phyloP scores from a whole-genome alignment of 2,329 filamentous ascomycete genomes.

The Aurifilum marmelostoma region DNA sequence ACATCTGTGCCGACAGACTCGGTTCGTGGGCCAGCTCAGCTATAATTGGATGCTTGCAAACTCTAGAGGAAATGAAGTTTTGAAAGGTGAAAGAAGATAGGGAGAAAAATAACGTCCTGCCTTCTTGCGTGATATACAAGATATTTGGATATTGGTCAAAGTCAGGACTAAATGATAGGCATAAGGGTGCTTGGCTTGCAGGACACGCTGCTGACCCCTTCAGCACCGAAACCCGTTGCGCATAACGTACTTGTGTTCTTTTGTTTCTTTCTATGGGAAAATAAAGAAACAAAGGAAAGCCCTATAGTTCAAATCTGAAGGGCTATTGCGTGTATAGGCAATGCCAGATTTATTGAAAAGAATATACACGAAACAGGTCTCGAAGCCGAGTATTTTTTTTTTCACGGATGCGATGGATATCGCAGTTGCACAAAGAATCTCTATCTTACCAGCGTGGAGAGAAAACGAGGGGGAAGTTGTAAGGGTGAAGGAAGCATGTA shows the following conservation, averaged over 20 bases:
- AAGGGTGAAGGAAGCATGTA: neutral
- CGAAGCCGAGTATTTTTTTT: neutral
- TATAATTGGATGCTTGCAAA: neutral
- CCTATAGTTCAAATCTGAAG: too few species aligned
- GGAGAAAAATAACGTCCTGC: too few species aligned
- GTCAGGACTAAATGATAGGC: too few species aligned
- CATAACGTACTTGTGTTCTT: too few species aligned
- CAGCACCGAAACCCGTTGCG: too few species aligned
- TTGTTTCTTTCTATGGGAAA: too few species aligned
- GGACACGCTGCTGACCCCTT: too few species aligned
- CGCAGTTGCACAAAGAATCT: neutral
- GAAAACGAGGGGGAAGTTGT: neutral
- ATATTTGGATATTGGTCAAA: too few species aligned
- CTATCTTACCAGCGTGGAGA: neutral
- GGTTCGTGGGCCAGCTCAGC: neutral
- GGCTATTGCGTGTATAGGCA: neutral
- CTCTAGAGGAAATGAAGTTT: neutral
- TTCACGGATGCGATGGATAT: neutral
- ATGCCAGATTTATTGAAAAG: neutral
- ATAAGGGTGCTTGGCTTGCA: too few species aligned
- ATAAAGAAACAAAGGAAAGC: too few species aligned
- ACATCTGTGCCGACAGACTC: neutral
- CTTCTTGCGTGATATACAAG: too few species aligned
- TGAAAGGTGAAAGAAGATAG: too few species aligned
- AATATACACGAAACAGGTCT: neutral